phyloP scores from a whole-genome alignment of 2,329 filamentous ascomycete species.

The Apiospora saccharicola region DNA sequence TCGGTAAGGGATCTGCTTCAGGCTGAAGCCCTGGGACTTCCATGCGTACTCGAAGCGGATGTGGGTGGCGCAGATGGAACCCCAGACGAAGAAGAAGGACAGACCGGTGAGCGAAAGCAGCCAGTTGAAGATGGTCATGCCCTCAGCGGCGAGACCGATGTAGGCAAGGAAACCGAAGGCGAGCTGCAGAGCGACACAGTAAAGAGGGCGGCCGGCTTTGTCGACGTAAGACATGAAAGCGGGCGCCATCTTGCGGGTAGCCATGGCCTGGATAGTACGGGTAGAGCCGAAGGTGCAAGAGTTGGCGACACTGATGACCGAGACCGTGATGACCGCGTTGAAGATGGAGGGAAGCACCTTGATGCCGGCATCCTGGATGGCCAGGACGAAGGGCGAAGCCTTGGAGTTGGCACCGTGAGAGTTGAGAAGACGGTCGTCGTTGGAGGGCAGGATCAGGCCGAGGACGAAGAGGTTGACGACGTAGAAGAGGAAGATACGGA shows the following conservation, averaged over 20 bases:
- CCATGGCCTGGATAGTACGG: constrained; percentile 59
- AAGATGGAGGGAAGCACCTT: constrained; percentile 59
- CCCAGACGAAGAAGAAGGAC: constrained; percentile 79
- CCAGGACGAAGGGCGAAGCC: constrained; percentile 59
- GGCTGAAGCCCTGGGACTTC: constrained; percentile 62
- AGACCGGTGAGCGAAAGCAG: constrained; percentile 76
- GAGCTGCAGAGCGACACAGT: constrained; percentile 60
- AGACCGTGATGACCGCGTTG: constrained; percentile 60
- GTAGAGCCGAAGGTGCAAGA: constrained; percentile 59
- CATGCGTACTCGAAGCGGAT: constrained; percentile 71
- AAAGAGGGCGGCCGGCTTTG: constrained; percentile 64
- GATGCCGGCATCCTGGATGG: constrained; percentile 58
- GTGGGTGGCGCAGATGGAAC: constrained; percentile 69
- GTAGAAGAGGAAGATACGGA: constrained; percentile 62
- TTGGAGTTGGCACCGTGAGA: constrained; percentile 51
- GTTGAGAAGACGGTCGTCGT: constrained; percentile 49
- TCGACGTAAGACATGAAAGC: constrained; percentile 67
- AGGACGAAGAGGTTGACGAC: constrained; percentile 59
- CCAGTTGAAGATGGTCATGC: constrained; percentile 65
- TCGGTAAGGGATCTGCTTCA: constrained; percentile 57
- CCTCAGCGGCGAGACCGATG: constrained; percentile 55
- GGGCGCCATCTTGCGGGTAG: constrained; percentile 60
- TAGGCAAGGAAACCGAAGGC: constrained; percentile 67
- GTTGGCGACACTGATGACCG: constrained; percentile 60
- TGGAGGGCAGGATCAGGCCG: constrained; percentile 55